These are phyloP conservation scores for Monilinia vaccinii-corymbosi DNA, from an alignment of 2,329 filamentous ascomycete species.

Conservation along the genomic window DNA sequence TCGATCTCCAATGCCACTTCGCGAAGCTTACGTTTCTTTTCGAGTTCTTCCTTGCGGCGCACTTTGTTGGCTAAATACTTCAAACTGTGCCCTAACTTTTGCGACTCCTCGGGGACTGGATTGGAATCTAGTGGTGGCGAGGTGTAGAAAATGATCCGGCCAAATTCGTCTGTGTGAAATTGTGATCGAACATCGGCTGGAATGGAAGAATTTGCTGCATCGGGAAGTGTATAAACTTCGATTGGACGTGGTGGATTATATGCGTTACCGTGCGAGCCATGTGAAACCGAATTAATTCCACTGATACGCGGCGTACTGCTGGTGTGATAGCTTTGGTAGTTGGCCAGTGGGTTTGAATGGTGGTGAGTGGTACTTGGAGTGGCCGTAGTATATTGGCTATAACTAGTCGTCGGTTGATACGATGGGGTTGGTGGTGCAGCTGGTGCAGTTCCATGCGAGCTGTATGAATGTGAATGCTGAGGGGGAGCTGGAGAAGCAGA, in stretches of 20 bases:
- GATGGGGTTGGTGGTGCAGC: constrained; percentile 21
- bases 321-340: constrained; percentile 22
- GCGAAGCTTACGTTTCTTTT: constrained; percentile 26
- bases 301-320: constrained; percentile 16
- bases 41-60: constrained; percentile 29
- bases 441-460: constrained; percentile 21
- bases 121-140: constrained; percentile 47
- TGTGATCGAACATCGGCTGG: constrained; percentile 54
- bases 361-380: constrained; percentile 20
- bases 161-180: constrained; percentile 57
- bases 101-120: constrained; percentile 19
- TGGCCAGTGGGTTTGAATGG: constrained; percentile 19
- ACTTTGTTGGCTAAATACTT: constrained; percentile 40
- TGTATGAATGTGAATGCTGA: constrained; percentile 25
- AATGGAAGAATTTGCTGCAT: constrained; percentile 54
- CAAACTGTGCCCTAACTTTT: constrained; percentile 38
- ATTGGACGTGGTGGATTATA: constrained; percentile 52
- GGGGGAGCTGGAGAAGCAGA: constrained; percentile 25
- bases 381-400: constrained; percentile 15
- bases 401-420: constrained; percentile 20
- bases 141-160: constrained; percentile 60
- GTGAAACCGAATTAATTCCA: constrained; percentile 13
- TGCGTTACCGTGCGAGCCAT: constrained; percentile 25
- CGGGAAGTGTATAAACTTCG: constrained; percentile 56
- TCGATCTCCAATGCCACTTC: constrained; percentile 23